phyloP scores from a whole-genome alignment of 139 green algal genomes.

The Chlamydomonas schloesseri region DNA sequence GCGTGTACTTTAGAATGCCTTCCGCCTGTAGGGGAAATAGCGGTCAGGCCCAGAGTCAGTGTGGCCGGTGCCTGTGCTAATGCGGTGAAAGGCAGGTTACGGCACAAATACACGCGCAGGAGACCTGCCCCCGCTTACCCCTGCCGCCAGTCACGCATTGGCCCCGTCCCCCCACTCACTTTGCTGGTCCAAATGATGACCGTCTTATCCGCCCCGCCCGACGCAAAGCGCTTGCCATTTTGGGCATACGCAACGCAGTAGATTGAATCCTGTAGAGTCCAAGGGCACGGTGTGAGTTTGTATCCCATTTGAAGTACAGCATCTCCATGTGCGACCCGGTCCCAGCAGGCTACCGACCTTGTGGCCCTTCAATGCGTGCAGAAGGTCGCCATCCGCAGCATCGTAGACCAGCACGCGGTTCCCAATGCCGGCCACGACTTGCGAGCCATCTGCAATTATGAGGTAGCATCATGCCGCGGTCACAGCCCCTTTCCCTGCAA shows the following conservation, averaged over 20 bases:
- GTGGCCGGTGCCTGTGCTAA: no score
- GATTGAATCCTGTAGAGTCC: constrained; percentile 73
- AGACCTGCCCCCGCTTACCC: no score
- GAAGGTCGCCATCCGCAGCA: constrained; percentile 77
- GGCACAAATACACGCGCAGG: no score
- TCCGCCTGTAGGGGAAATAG: constrained; percentile 62
- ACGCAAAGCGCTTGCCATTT: constrained; percentile 89
- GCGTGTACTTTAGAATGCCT: constrained; percentile 88
- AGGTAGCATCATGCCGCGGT: neutral
- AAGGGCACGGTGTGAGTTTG: no score
- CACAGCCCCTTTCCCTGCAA: neutral
- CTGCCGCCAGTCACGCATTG: no score
- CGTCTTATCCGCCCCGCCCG: constrained; percentile 86
- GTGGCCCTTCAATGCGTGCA: constrained; percentile 83
- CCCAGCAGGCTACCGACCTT: no score
- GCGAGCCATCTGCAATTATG: constrained; percentile 74
- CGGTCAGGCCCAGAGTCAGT: no score
- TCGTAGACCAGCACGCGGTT: constrained; percentile 85
- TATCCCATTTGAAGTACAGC: no score
- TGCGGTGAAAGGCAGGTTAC: no score
- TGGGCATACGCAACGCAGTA: constrained; percentile 83
- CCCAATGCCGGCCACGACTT: constrained; percentile 81
- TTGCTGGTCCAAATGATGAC: constrained; percentile 93
- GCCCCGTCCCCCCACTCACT: no score
- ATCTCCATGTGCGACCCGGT: no score